Evolutionary conservation across 2,329 filamentous ascomycete species (phyloP).

Genomic region (Proliferodiscus dingleyae): DNA sequence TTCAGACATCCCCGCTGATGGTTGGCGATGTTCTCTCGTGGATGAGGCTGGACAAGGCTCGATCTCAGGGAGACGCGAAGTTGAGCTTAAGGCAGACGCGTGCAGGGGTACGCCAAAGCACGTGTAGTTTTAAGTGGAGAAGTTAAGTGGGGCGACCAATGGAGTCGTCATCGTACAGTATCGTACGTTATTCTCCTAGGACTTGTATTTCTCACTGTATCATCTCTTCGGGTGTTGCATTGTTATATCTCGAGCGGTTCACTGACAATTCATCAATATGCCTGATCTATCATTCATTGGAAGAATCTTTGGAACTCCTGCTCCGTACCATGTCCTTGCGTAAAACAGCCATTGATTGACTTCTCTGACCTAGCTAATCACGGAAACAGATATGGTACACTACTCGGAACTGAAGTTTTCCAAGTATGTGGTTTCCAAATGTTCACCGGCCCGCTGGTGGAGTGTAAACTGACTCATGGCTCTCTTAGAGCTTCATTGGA

Average conservation of each 20-base stretch:
- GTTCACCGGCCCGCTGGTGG: constrained; percentile 1
- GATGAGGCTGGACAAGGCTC: not conserved
- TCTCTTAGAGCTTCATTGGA: constrained; percentile 64
- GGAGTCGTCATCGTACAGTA: not conserved
- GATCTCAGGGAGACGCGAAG: too few species aligned
- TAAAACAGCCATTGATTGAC: constrained; percentile 35
- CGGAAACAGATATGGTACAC: constrained; percentile 72
- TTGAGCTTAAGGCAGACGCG: constrained; percentile 11
- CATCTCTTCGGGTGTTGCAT: not conserved
- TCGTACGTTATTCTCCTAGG: not conserved
- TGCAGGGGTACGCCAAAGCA: not conserved
- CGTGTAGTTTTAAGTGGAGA: not conserved
- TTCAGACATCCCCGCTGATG: constrained; percentile 65
- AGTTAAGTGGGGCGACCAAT: not conserved
- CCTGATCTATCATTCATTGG: constrained; percentile 37
- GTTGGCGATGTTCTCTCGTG: not conserved
- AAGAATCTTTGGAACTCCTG: constrained; percentile 60
- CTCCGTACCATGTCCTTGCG: constrained; percentile 73
- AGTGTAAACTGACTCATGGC: not conserved
- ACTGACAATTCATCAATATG: constrained; percentile 26
- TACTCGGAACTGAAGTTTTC: constrained; percentile 82
- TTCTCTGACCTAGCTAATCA: constrained; percentile 9
- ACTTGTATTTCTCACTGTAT: not conserved
- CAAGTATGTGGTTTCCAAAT: constrained; percentile 50
- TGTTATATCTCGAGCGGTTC: not conserved